Conservation (phyloP, 441 rosid genomes). For the Erodium trifolium region DNA sequence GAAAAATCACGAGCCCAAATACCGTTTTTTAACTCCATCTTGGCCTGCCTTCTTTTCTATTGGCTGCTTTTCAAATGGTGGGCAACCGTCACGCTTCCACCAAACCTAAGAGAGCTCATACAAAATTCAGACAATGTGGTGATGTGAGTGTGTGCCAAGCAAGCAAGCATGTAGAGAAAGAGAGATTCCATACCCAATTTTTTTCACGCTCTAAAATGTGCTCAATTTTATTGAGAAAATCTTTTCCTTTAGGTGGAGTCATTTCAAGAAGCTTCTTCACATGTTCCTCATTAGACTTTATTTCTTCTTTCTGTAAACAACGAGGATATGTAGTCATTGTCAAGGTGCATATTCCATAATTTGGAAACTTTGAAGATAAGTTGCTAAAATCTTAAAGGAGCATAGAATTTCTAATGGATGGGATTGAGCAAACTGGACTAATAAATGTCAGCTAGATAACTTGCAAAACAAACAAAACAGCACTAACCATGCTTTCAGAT, state of each 20-base stretch:
- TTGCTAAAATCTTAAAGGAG: not conserved
- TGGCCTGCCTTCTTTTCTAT: constrained; percentile 50
- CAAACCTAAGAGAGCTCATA: constrained; percentile 50
- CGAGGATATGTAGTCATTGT: not conserved
- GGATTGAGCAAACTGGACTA: not conserved
- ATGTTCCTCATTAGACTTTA: constrained; percentile 73
- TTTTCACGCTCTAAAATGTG: constrained; percentile 89
- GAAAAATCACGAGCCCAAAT: constrained; percentile 16
- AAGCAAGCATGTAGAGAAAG: not conserved
- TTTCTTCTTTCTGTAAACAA: constrained; percentile 73
- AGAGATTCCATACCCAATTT: constrained; percentile 63
- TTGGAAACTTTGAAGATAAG: not conserved
- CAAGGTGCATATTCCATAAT: not conserved
- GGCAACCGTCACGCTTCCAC: constrained; percentile 99
- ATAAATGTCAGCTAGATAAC: not conserved
- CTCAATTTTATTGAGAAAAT: constrained; percentile 72
- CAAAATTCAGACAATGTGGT: constrained; percentile 1
- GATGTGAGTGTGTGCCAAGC: not conserved
- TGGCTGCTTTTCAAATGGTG: constrained; percentile 87
- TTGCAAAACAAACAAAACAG: constrained; percentile 18
- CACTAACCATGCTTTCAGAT: constrained; percentile 89
- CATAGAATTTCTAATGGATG: not conserved
- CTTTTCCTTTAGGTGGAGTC: constrained; percentile 91
- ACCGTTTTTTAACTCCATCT: constrained; percentile 74
- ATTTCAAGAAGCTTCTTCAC: constrained; percentile 79